Percentiles rank a stretch among this genome's conserved stretches.
Conservation (phyloP, 805 yeast species). For the Yamadazyma takamatsuzukensis region DNA sequence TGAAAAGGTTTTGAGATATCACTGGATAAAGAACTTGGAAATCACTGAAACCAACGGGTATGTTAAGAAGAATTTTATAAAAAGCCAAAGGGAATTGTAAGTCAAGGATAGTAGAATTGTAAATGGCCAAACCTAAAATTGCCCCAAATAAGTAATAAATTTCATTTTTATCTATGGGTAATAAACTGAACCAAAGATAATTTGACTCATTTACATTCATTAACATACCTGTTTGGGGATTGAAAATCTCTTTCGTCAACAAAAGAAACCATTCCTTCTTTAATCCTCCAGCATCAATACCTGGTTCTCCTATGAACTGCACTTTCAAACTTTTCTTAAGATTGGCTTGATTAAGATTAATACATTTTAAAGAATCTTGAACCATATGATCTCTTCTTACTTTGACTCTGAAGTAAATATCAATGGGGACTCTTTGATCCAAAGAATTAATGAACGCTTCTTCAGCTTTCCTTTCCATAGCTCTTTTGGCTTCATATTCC, state of each 20-base stretch:
- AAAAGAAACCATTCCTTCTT: slow-evolving; percentile 91
- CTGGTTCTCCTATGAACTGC: slow-evolving; percentile 84
- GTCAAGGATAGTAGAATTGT: slow-evolving; percentile 84
- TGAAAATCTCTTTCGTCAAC: slow-evolving; percentile 65
- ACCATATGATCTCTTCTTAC: slow-evolving; percentile 68
- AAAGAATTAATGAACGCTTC: slow-evolving; percentile 80
- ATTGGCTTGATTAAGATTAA: slow-evolving; percentile 53
- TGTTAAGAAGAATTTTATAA: slow-evolving; percentile 67
- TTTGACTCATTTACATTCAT: slow-evolving; percentile 63
- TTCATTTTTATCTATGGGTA: slow-evolving; percentile 43
- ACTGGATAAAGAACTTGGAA: slow-evolving; percentile 66
- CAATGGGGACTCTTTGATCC: slow-evolving; percentile 56
- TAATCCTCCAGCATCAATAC: slow-evolving; percentile 93
- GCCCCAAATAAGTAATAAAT: slow-evolving; percentile 78
- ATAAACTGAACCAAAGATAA: slow-evolving; percentile 69
- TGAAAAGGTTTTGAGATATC: slow-evolving; percentile 40
- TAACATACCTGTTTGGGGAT: slow-evolving; percentile 66
- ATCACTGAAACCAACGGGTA: slow-evolving; percentile 58
- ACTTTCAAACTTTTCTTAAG: slow-evolving; percentile 72
- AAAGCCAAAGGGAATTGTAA: slow-evolving; percentile 71
- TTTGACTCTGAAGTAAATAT: slow-evolving; percentile 63
- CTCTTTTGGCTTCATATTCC: slow-evolving; percentile 75
- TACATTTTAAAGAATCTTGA: slow-evolving; percentile 68
- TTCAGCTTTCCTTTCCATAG: slow-evolving; percentile 84
- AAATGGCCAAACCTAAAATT: slow-evolving; percentile 84